Base-by-base conservation (phyloP, 768 basidiomycete species). In the Tylopilus sp. region DNA sequence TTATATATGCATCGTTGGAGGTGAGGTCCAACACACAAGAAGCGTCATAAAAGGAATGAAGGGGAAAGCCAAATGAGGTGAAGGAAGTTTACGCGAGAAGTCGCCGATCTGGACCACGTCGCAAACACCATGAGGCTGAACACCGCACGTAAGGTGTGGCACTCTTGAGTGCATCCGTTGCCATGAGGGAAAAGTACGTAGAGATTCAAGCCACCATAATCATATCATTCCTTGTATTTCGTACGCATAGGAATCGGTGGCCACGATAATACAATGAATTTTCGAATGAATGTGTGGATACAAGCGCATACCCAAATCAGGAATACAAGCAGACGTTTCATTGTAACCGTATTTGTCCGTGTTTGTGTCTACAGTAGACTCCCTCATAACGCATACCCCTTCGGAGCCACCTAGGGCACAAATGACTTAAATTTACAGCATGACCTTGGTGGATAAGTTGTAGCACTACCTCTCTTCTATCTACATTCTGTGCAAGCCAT, bases 271-370 rank as follows among this genome's bases (percentile, higher is more conserved):
- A 53, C 49, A 61, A 61, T 40, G 22, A 17, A 7, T 35, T 35
- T 36, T n/a, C n/a, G 35, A 36, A n/a, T 12, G 30, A 33, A 38
- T 9, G 18, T 25, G 6, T n/a, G 20, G 11, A 22, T 18, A 68
- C 64, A 68, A 66, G 40, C 40, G 44, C 11, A 64, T 55, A 48
- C 4, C 65, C 57, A 69, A 68, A 69, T 64, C 25, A 13, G 64
- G 65, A 66, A 56, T 54, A 69, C 59, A 67, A 69, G 49, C 53
- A 15, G 50, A 40, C n/a, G n/a, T n/a, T n/a, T n/a, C n/a, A n/a
- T n/a, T 23, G 41, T 41, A 31, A 47, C 48, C 4, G 18, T 44
- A 20, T 51, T 56, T 63, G 40, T 9, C 13, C 17, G 12, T 13
- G 40, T 53, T 53, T 58, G 54, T 23, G 12, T 48, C 3, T 6